phyloP scores from a whole-genome alignment of 306 rosid genomes.

The Alnus glutinosa region DNA sequence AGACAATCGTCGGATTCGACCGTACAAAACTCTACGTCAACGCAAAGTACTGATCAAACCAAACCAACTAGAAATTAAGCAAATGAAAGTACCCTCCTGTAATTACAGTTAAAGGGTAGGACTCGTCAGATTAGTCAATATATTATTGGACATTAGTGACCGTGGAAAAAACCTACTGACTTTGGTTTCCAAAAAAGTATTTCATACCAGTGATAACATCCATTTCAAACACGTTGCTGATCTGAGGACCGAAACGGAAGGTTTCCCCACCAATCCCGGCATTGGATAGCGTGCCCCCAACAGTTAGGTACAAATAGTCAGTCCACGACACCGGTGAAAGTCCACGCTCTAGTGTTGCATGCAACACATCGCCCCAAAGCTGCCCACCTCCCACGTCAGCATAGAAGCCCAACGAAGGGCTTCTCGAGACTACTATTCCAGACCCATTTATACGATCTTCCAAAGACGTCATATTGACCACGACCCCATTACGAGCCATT shows the following conservation, averaged over 20 bases:
- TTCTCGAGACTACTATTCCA: conserved; percentile 30
- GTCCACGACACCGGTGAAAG: conserved; percentile 73
- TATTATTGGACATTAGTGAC: too few relatives aligned
- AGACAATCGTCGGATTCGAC: too few relatives aligned
- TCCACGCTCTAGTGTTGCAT: conserved; percentile 51
- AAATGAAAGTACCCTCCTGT: too few relatives aligned
- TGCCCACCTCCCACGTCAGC: conserved; percentile 76
- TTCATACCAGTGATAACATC: conserved; percentile 71
- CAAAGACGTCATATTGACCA: conserved; percentile 56
- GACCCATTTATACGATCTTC: conserved; percentile 23
- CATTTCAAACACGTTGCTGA: conserved; percentile 60
- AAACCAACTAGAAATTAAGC: too few relatives aligned
- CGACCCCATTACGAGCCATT: conserved; percentile 65
- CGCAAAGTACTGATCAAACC: too few relatives aligned
- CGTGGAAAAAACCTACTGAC: too few relatives aligned
- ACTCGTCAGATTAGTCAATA: too few relatives aligned
- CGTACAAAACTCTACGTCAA: too few relatives aligned
- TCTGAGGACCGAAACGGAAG: conserved; percentile 76
- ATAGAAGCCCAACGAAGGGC: conserved; percentile 39
- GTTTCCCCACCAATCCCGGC: conserved; percentile 69
- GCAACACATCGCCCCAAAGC: conserved; percentile 59
- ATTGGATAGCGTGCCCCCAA: conserved; percentile 80
- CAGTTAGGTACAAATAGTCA: conserved; percentile 62
- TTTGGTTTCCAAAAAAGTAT: not conserved
- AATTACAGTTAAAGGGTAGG: too few relatives aligned